Conservation (phyloP, 768 basidiomycete genomes). For the Trametes cubensis region DNA sequence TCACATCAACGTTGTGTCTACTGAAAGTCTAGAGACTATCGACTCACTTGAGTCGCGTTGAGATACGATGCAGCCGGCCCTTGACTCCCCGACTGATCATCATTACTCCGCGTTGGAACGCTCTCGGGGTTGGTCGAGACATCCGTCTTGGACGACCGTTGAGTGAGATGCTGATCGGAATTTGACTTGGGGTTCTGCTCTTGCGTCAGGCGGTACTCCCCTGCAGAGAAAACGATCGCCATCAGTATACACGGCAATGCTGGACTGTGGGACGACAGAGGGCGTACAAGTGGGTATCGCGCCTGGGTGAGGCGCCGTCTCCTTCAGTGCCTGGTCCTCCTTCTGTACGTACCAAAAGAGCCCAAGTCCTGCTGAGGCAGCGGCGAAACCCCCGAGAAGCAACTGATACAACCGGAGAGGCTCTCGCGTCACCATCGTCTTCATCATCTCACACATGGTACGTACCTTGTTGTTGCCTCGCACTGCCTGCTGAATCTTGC, state of each 20-base stretch:
- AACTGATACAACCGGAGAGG: not conserved
- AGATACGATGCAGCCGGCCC: not conserved
- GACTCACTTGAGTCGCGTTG: not conserved
- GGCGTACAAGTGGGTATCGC: slow-evolving; percentile 22
- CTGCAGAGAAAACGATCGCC: not conserved
- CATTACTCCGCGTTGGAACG: slow-evolving; percentile 4
- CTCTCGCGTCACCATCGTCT: too few relatives aligned
- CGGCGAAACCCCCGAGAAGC: slow-evolving; percentile 12
- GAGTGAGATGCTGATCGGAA: slow-evolving; percentile 6
- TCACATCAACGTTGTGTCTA: not conserved
- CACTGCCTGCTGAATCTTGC: not conserved
- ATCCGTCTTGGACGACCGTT: slow-evolving; percentile 3
- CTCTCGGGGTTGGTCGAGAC: slow-evolving; percentile 5
- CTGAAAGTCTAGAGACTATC: too few relatives aligned
- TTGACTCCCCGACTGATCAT: slow-evolving; percentile 1
- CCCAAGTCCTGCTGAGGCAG: slow-evolving; percentile 16
- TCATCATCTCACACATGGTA: not conserved
- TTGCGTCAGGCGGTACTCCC: slow-evolving; percentile 22
- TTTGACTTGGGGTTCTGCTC: slow-evolving; percentile 6
- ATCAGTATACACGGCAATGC: not conserved
- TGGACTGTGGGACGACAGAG: not conserved
- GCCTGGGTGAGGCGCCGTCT: slow-evolving; percentile 9
- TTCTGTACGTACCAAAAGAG: slow-evolving; percentile 24
- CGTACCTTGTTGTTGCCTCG: slow-evolving; percentile 12
- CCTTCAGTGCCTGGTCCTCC: slow-evolving; percentile 2